Evolutionary conservation across 495 filamentous ascomycete species (phyloP).

Genomic region (Neurospora sp.): DNA sequence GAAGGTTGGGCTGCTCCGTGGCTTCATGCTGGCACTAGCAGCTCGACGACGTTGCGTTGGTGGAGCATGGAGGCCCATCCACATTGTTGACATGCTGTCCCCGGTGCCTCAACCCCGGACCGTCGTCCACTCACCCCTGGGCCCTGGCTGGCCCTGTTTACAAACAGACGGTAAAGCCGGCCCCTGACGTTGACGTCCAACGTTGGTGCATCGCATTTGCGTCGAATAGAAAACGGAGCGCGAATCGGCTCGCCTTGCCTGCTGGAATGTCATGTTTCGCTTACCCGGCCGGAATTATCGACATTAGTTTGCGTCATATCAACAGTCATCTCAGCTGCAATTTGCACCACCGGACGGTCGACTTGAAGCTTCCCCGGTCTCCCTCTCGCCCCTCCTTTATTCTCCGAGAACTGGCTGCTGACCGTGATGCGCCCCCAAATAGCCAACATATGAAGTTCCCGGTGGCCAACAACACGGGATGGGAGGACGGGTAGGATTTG

Average conservation of each 20-base stretch:
- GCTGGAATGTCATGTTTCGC: not conserved
- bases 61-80: not conserved
- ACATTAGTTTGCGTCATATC: not conserved
- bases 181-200: not conserved
- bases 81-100: not conserved
- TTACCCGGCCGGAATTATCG: not conserved
- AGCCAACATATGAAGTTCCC: not conserved
- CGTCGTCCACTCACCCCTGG: not conserved
- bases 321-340: not conserved
- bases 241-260: not conserved
- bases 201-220: not conserved
- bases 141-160: not conserved
- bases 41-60: not conserved
- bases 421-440: not conserved
- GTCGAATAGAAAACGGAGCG: not conserved
- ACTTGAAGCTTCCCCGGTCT: not conserved
- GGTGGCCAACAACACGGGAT: not conserved
- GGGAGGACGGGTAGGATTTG: not conserved
- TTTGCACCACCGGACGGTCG: not conserved
- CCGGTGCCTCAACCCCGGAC: not conserved
- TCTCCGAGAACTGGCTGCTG: not conserved
- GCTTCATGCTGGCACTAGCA: not conserved
- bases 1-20: not conserved
- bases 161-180: not conserved
- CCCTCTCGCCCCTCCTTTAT: not conserved